These are phyloP conservation scores for Castanea crenata DNA, from an alignment of 306 rosid species.

Conservation along the genomic window DNA sequence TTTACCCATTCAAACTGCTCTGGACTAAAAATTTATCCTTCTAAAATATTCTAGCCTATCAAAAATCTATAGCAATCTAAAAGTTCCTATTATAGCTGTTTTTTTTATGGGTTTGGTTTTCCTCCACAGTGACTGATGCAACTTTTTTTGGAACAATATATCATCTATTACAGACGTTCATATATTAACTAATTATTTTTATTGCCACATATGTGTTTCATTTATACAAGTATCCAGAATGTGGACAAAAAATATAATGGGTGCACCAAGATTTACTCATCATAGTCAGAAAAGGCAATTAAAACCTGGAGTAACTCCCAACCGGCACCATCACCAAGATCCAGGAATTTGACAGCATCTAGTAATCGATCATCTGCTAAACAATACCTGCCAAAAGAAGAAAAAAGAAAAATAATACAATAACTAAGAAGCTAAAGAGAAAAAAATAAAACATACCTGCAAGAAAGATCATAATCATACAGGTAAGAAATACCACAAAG, in stretches of 20 bases:
- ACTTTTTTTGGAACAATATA: not conserved
- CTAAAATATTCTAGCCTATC: not conserved
- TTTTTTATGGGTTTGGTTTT: not conserved
- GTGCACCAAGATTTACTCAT: not conserved
- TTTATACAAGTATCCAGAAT: not conserved
- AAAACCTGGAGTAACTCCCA: conserved; percentile 94
- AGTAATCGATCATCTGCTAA: conserved; percentile 67
- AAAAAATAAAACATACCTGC: not conserved
- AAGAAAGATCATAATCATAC: not conserved
- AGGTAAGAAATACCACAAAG: not conserved
- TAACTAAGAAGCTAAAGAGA: not conserved
- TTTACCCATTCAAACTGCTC: not conserved
- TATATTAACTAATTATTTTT: not conserved
- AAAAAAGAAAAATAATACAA: not conserved
- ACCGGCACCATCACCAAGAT: conserved; percentile 83
- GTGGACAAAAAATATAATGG: not conserved
- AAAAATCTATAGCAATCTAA: not conserved
- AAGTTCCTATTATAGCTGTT: not conserved
- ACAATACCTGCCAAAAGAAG: conserved; percentile 61
- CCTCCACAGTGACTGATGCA: not conserved
- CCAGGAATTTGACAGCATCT: conserved; percentile 71
- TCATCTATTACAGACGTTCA: not conserved
- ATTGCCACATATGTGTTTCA: not conserved
- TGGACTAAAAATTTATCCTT: not conserved
- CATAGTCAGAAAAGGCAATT: not conserved